Conservation (phyloP, 2,329 filamentous ascomycete species). For the Aureobasidium sp. region DNA sequence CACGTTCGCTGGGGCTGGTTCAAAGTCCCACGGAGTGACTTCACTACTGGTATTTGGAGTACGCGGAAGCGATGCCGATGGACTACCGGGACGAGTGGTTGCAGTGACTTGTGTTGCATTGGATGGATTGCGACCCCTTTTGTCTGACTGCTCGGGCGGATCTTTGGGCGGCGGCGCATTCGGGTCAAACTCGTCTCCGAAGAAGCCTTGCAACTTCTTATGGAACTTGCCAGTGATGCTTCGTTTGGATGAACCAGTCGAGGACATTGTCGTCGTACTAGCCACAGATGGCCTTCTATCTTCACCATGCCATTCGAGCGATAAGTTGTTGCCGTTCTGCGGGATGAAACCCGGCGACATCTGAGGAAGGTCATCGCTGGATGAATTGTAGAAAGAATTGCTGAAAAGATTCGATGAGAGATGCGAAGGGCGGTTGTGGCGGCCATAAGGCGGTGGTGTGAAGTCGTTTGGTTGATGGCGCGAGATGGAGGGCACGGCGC, state of each 20-base stretch:
- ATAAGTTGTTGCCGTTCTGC: constrained; percentile 35
- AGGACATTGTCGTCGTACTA: constrained; percentile 80
- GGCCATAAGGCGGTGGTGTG: constrained; percentile 25
- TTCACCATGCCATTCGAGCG: constrained; percentile 48
- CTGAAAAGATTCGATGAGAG: constrained; percentile 39
- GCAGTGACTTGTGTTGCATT: constrained; percentile 2
- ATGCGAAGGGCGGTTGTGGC: constrained; percentile 23
- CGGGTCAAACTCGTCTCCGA: constrained; percentile 79
- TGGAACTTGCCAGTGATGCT: constrained; percentile 48
- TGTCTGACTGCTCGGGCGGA: not conserved
- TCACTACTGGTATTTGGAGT: constrained; percentile 60
- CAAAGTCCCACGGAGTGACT: constrained; percentile 95
- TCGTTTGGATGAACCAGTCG: constrained; percentile 65
- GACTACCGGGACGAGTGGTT: constrained; percentile 56
- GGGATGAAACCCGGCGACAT: constrained; percentile 64
- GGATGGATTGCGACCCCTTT: constrained; percentile 12
- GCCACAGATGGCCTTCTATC: constrained; percentile 80
- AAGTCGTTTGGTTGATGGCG: constrained; percentile 40
- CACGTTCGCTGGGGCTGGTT: constrained; percentile 34
- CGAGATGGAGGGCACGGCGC: constrained; percentile 32
- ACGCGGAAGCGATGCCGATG: constrained; percentile 66
- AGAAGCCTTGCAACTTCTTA: constrained; percentile 84
- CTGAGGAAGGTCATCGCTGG: constrained; percentile 62
- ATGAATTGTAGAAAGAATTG: constrained; percentile 66
- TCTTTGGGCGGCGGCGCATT: constrained; percentile 38